Conservation (phyloP, 139 green algal species). For the Chlorella sp. region DNA sequence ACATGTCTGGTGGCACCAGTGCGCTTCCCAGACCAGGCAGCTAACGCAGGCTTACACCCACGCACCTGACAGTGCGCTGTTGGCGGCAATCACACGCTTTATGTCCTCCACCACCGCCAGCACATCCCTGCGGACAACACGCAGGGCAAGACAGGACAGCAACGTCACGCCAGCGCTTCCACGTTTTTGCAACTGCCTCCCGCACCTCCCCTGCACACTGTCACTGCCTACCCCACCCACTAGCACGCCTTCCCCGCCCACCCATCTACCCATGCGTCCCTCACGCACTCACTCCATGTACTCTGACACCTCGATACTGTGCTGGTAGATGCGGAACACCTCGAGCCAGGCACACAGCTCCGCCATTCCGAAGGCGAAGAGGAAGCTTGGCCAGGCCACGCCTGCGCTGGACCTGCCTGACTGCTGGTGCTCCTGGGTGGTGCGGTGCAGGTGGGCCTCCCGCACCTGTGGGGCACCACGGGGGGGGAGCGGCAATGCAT, state of each 20-base stretch:
- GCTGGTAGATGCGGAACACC: not conserved
- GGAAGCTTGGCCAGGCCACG: not conserved
- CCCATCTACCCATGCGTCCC: not conserved
- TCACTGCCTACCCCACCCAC: not conserved
- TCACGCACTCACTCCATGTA: not conserved
- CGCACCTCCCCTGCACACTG: not conserved
- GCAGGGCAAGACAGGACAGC: not conserved
- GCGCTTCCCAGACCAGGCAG: no score
- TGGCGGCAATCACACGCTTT: not conserved
- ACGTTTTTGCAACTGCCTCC: not conserved
- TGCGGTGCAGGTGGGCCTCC: not conserved
- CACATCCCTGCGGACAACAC: not conserved
- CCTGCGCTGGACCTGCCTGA: not conserved
- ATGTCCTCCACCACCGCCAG: slow-evolving; percentile 3
- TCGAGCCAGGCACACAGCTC: slow-evolving; percentile 7
- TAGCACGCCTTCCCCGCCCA: not conserved
- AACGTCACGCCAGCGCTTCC: not conserved
- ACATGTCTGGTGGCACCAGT: no score
- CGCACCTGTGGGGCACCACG: not conserved
- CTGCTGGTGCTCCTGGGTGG: not conserved
- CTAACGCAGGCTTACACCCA: no score
- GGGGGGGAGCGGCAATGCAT: not conserved
- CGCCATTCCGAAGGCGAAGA: not conserved
- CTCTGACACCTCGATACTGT: not conserved
- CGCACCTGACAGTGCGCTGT: not conserved